Percentiles rank a stretch among this genome's conserved stretches.
phyloP scores from a whole-genome alignment of 805 yeast species.

The Cyberlindnera amylophila region DNA sequence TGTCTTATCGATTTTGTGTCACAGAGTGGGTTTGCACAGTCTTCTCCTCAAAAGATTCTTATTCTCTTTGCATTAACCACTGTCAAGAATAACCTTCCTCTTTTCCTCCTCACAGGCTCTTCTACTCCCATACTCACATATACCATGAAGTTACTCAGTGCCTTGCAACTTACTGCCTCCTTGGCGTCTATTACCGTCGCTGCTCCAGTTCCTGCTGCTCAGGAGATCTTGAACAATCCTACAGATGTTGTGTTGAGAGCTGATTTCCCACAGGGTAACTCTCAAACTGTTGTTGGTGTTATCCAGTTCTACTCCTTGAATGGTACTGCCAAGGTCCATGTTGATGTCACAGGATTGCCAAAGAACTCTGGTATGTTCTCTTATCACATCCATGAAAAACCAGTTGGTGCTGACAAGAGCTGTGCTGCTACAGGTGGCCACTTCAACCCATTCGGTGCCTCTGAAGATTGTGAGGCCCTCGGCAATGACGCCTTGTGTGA shows the following conservation, averaged over 20 bases:
- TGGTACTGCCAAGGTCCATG: slow-evolving; percentile 59
- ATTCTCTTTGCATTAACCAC: too few species aligned
- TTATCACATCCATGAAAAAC: slow-evolving; percentile 62
- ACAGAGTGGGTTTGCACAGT: too few species aligned
- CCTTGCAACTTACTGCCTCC: slow-evolving; percentile 5
- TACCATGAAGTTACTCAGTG: slow-evolving; percentile 1
- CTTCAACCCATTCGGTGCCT: slow-evolving; percentile 62
- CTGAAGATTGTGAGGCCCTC: slow-evolving; percentile 46
- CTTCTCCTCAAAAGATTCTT: too few species aligned
- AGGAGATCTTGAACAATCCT: slow-evolving; percentile 21
- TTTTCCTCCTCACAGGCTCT: too few species aligned
- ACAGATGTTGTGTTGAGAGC: slow-evolving; percentile 29
- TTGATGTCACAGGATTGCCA: slow-evolving; percentile 70
- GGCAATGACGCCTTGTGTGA: slow-evolving; percentile 56
- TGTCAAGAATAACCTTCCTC: too few species aligned
- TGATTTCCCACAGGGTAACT: slow-evolving; percentile 29
- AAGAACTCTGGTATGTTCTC: slow-evolving; percentile 61
- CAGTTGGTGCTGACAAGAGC: slow-evolving; percentile 46
- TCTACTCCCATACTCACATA: background rate
- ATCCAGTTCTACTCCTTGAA: slow-evolving; percentile 58
- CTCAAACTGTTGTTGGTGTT: slow-evolving; percentile 43
- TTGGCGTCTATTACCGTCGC: slow-evolving; percentile 3
- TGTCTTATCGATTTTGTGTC: too few species aligned
- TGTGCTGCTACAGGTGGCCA: slow-evolving; percentile 56
- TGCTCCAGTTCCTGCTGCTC: slow-evolving; percentile 9